These are phyloP conservation scores for Pythium myriotylum DNA, from an alignment of 352 stramenopile genomes.

Conservation along the genomic window DNA sequence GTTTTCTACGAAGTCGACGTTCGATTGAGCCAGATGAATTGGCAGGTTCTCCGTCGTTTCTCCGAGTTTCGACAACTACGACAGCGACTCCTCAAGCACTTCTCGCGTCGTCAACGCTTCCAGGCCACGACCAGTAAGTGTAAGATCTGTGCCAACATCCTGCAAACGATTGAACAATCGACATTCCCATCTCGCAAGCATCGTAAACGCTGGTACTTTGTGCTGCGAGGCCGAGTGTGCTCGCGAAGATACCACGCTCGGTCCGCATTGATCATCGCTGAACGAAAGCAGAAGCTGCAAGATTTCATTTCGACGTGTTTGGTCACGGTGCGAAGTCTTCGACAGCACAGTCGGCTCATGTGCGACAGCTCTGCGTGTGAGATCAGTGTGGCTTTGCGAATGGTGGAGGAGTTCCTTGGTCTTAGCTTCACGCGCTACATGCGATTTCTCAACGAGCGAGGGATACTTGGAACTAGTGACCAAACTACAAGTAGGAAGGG, in stretches of 20 bases:
- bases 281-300: constrained; percentile 57
- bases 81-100: constrained; percentile 64
- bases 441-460: constrained; percentile 65
- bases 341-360: constrained; percentile 62
- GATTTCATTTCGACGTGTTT: constrained; percentile 59
- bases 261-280: constrained; percentile 32
- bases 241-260: neutral
- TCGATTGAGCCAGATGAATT: constrained; percentile 65
- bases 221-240: neutral
- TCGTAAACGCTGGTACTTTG: neutral
- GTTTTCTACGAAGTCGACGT: constrained; percentile 76
- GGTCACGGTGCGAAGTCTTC: constrained; percentile 56
- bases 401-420: constrained; percentile 75
- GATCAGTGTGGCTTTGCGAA: constrained; percentile 47
- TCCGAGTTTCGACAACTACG: constrained; percentile 70
- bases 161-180: constrained; percentile 51
- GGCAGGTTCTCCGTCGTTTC: constrained; percentile 63
- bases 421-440: constrained; percentile 71
- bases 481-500: neutral
- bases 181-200: constrained; percentile 55
- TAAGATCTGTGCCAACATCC: constrained; percentile 66
- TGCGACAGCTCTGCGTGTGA: constrained; percentile 54
- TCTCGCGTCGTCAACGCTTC: constrained; percentile 38
- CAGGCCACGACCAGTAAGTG: constrained; percentile 26
- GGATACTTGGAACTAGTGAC: constrained; percentile 36